Evolutionary conservation across 345 rosid genomes (phyloP).

Genomic region (Cardamine occulta): DNA sequence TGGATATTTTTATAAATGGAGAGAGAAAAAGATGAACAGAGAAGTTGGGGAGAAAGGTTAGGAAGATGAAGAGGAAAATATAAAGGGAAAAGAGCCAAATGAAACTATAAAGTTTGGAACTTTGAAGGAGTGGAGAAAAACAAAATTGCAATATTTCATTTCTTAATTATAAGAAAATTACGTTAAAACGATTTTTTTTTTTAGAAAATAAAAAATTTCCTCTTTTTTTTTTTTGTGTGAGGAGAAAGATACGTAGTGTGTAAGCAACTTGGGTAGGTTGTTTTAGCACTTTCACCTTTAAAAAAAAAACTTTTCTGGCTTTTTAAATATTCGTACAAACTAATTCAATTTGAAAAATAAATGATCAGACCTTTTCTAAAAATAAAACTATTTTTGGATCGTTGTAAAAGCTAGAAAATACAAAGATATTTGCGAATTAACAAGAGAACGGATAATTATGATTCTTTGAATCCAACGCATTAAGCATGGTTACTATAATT

Average conservation of each 20-base stretch:
- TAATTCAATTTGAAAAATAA: constrained; percentile 5
- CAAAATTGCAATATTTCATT: constrained; percentile 23
- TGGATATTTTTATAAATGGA: constrained; percentile 16
- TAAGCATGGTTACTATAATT: constrained; percentile 27
- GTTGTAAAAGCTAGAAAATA: constrained; percentile 11
- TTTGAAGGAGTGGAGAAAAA: constrained; percentile 33
- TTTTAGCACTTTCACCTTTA: constrained; percentile 45
- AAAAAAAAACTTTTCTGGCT: constrained; percentile 19
- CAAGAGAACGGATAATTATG: constrained; percentile 27
- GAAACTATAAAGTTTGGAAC: constrained; percentile 38
- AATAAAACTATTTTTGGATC: neutral
- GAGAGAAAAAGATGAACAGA: constrained; percentile 33
- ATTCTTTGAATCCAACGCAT: constrained; percentile 39
- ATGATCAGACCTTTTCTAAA: neutral
- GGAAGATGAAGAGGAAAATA: constrained; percentile 41
- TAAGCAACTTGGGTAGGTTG: constrained; percentile 51
- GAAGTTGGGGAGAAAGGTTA: constrained; percentile 40
- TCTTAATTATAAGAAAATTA: constrained; percentile 40
- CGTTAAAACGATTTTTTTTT: constrained; percentile 30
- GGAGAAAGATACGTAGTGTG: constrained; percentile 44
- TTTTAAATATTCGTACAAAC: constrained; percentile 27
- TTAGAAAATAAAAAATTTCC: neutral
- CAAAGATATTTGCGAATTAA: neutral
- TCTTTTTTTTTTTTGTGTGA: constrained; percentile 40
- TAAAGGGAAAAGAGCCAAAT: constrained; percentile 37